Percentiles rank a stretch among this genome's conserved stretches.
Evolutionary conservation across 2,329 filamentous ascomycete species (phyloP).

Genomic region (Truncatella angustata): DNA sequence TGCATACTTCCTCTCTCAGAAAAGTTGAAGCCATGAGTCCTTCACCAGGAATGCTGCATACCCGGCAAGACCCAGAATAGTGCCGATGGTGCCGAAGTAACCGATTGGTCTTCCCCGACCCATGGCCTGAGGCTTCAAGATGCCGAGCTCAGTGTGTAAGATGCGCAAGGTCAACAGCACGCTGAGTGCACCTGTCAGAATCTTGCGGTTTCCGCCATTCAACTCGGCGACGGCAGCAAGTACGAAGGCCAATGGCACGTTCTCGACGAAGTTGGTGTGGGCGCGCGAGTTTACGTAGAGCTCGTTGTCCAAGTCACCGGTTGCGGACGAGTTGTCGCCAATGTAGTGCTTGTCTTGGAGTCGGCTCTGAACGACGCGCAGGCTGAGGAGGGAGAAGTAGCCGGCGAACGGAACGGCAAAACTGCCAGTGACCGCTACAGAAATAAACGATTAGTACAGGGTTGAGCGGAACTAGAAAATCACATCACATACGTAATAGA

Average conservation of each 20-base stretch:
- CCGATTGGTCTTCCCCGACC: constrained; percentile 26
- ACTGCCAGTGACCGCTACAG: constrained; percentile 27
- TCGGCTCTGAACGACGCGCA: constrained; percentile 24
- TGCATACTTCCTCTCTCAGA: no score
- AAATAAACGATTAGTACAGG: background rate
- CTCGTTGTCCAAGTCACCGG: constrained; percentile 15
- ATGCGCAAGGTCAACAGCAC: constrained; percentile 26
- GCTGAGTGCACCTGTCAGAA: constrained; percentile 21
- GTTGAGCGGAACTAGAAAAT: background rate
- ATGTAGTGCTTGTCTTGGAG: constrained; percentile 24
- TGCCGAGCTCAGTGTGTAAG: constrained; percentile 26
- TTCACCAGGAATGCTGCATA: constrained; percentile 28
- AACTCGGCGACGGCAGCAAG: constrained; percentile 29
- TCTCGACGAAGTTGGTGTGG: constrained; percentile 30
- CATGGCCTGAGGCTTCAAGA: constrained; percentile 17
- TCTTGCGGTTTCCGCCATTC: constrained; percentile 27
- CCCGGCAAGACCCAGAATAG: constrained; percentile 22
- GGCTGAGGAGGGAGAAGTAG: constrained; percentile 28
- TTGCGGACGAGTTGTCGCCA: constrained; percentile 23
- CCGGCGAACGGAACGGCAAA: constrained; percentile 30
- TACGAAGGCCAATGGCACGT: constrained; percentile 28
- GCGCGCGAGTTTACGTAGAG: constrained; percentile 24
- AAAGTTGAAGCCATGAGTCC: constrained; percentile 23
- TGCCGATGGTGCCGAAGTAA: constrained; percentile 26
- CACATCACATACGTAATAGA: constrained; percentile 7